Evolutionary conservation across 768 basidiomycete species (phyloP), one percentile per base, ranked within the genome.

Genomic region (Pilatotrama ljubarskyi): DNA sequence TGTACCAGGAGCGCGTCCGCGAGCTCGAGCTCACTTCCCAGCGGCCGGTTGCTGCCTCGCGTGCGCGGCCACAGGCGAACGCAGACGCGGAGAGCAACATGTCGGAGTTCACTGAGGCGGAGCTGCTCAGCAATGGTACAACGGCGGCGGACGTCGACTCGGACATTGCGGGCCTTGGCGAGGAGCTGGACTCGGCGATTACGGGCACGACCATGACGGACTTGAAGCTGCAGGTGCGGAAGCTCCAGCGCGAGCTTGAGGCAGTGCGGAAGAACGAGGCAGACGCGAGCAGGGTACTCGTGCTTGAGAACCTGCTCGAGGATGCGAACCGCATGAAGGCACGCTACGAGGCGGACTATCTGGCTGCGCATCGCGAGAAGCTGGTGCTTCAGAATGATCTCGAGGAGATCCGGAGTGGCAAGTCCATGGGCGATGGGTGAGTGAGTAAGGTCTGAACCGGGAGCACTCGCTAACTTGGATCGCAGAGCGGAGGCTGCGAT

Each of bases 311-410:
- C 68, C 76, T 96, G 55, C 76, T 98, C 55, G 92, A 94, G 51
- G 95, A 98, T 65, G 91, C 95, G 26, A 95, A 89, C 62, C 79
- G 90, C 63, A 88, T 91, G 86, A 96, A 96, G 78, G 79, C 83
- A 29, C 81, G 93, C 29, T 96, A 96, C 67, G 94, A 98, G 72
- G 76, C 79, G 18, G 94, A 97, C 68, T 97, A 95, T 70, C 78
- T 98, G 13, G 80, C 85, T 1, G 86, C 87, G 15, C 94, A 96
- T 70, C 80, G 93, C 38, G 90, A 91, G 73, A 90, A 89, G 70
- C 78, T 96, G 32, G 80, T 90, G 3, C 72, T 96, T 32, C 87
- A 92, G 69, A 83, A 85, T 40, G 84, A 92, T 67, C 74, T 97
- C 63, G 94, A 98, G 67, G 91, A 94, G 72, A 94, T 98, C 63